Base-by-base conservation (phyloP, 805 yeast species). In the Kuraishia borneana region DNA sequence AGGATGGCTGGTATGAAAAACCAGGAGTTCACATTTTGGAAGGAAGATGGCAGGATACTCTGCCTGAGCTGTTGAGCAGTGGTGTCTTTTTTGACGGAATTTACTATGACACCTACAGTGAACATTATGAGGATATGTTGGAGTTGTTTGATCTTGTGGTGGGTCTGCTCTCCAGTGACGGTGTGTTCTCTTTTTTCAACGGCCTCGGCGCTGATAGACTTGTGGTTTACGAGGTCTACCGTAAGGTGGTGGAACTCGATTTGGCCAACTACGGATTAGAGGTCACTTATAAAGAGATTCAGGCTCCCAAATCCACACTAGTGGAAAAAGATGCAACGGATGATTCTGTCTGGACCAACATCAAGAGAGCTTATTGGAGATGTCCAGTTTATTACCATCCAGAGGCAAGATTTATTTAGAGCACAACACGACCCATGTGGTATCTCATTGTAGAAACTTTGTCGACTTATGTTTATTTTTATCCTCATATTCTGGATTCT, bases 61-160 rank as follows among this genome's bases (percentile, higher is more conserved):
- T 88, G 26, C 82, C 85, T 23, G 61, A 63, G 19, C 60, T 89
- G 22, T 53, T 88, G 19, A 72, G 70, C 34, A 47, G 68, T 27
- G 82, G 82, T 18, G 75, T 81, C 1, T 81, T 76, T 46, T 83
- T 88, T 54, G 85, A 87, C 50, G 96, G 96, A 3, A 82, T 89
- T 23, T 88, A 88, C 56, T 88, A 83, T 51, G 97, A 88, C 53
- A 89, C 97, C 0, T 88, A 81, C 53, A 82, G 94, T 42, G 97
- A 88, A 51, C 94, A 84, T 51, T 88, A 89, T 54, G 65, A 65
- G 40, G 96, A 88, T 51, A 82, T 88, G 92, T 62, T 85, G 31
- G 89, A 83, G 33, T 62, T 89, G 19, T 84, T 80, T 50, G 96
- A 89, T 55, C 50, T 69, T 9, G 66, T 83, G 4, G 94, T 85